A percentile compares a stretch with the other conserved stretches of the same genome.
These are phyloP conservation scores for Monilinia fructicola DNA, from an alignment of 2,329 filamentous ascomycete genomes.

Conservation along the genomic window DNA sequence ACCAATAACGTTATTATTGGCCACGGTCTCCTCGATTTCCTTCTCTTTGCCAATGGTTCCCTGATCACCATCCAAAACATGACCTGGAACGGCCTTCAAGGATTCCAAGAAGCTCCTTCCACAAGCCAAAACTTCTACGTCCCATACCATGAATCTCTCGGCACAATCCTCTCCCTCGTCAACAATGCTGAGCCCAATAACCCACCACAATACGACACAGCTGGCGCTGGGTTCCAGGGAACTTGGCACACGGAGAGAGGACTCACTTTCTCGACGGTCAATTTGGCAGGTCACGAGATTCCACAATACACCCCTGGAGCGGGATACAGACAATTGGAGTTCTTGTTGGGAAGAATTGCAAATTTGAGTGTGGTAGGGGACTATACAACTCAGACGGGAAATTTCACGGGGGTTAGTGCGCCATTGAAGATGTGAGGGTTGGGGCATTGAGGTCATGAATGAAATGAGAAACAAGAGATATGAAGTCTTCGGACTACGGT, in stretches of 20 bases:
- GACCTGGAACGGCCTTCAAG: conserved; percentile 66
- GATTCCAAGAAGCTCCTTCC: conserved; percentile 51
- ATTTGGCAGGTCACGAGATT: conserved; percentile 54
- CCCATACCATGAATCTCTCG: conserved; percentile 50
- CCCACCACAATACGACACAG: conserved; percentile 33
- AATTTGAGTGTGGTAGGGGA: conserved; percentile 43
- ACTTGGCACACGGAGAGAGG: conserved; percentile 60
- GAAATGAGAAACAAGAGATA: neutral
- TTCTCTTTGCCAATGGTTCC: conserved; percentile 63
- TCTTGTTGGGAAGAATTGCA: conserved; percentile 58
- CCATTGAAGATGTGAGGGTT: conserved; percentile 23
- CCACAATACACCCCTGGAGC: conserved; percentile 58
- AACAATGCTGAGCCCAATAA: conserved; percentile 27
- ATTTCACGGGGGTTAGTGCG: conserved; percentile 31
- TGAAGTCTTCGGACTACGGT: neutral
- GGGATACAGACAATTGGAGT: conserved; percentile 60
- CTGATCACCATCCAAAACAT: conserved; percentile 68
- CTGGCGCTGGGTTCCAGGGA: conserved; percentile 44
- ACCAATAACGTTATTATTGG: conserved; percentile 61
- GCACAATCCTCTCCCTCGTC: conserved; percentile 45
- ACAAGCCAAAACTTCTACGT: conserved; percentile 34
- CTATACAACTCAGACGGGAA: conserved; percentile 36
- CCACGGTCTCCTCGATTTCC: conserved; percentile 61
- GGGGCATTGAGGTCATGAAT: neutral
- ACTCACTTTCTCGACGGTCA: conserved; percentile 59